Evolutionary conservation across 164 flowering plant species (phyloP).

Genomic region (Aristolochia californica): DNA sequence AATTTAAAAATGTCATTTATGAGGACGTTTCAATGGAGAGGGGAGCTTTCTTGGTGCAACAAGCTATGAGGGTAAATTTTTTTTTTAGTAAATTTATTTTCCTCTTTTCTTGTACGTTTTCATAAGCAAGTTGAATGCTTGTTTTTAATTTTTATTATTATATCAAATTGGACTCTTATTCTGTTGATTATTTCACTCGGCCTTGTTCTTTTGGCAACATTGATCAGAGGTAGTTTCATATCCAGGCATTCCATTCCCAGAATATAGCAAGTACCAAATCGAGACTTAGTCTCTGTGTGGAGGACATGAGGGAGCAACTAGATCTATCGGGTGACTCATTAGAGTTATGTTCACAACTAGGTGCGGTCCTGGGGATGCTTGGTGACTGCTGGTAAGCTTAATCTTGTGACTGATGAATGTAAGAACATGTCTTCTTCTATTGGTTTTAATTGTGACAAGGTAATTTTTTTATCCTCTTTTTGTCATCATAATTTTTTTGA

Average conservation of each 20-base stretch:
- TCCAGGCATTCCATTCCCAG: slow-evolving; percentile 84
- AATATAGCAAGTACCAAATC: slow-evolving; percentile 90
- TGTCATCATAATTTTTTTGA: too few species aligned
- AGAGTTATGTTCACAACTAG: slow-evolving; percentile 92
- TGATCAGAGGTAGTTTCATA: slow-evolving; percentile 4
- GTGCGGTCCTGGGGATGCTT: slow-evolving; percentile 96
- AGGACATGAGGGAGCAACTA: slow-evolving; percentile 74
- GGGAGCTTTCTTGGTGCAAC: slow-evolving; percentile 93
- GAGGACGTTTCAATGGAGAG: slow-evolving; percentile 92
- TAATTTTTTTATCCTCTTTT: too few species aligned
- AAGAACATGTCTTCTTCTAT: too few species aligned
- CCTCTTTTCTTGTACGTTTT: not conserved
- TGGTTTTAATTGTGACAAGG: too few species aligned
- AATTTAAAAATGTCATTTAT: slow-evolving; percentile 49
- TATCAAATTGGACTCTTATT: not conserved
- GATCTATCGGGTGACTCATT: slow-evolving; percentile 49
- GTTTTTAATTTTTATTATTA: not conserved
- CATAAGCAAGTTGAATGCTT: not conserved
- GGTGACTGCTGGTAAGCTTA: slow-evolving; percentile 87
- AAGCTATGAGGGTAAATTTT: slow-evolving; percentile 89
- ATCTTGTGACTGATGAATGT: not conserved
- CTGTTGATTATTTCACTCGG: too few species aligned
- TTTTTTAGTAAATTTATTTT: not conserved
- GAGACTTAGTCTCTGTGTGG: slow-evolving; percentile 72
- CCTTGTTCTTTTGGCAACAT: not conserved